Percentiles rank a stretch among this genome's conserved stretches.
Evolutionary conservation across 805 yeast species (phyloP).

Genomic region (Lachancea lanzarotensis): DNA sequence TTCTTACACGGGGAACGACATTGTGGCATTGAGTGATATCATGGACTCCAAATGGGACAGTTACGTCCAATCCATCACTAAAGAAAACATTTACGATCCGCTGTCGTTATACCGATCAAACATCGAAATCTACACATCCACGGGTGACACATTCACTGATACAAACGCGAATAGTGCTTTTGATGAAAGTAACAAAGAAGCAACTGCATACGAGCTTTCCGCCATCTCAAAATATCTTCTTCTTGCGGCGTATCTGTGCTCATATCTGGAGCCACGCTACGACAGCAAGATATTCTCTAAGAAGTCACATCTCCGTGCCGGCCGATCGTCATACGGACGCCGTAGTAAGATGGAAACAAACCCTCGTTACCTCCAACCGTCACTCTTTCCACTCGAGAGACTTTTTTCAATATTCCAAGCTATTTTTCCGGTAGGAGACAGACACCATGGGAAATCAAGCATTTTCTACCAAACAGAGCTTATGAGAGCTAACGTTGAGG

Average conservation of each 20-base stretch:
- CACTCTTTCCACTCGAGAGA: slow-evolving; percentile 71
- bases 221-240: slow-evolving; percentile 61
- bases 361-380: slow-evolving; percentile 60
- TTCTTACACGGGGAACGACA: slow-evolving; percentile 30
- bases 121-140: slow-evolving; percentile 24
- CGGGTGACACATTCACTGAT: slow-evolving; percentile 30
- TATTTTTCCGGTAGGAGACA: slow-evolving; percentile 43
- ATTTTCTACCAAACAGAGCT: slow-evolving; percentile 9
- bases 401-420: slow-evolving; percentile 73
- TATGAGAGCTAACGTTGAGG: slow-evolving; percentile 40
- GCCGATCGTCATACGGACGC: slow-evolving; percentile 36
- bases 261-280: slow-evolving; percentile 61
- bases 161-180: slow-evolving; percentile 11
- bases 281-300: slow-evolving; percentile 69
- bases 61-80: slow-evolving; percentile 17
- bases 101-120: slow-evolving; percentile 29
- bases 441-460: slow-evolving; percentile 27
- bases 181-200: slow-evolving; percentile 7
- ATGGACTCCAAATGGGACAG: slow-evolving; percentile 29
- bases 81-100: slow-evolving; percentile 20
- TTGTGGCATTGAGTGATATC: slow-evolving; percentile 23
- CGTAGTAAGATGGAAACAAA: slow-evolving; percentile 45
- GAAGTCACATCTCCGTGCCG: slow-evolving; percentile 38
- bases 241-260: slow-evolving; percentile 77
- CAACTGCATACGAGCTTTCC: slow-evolving; percentile 44